Conservation (phyloP, 2,329 filamentous ascomycete species). For the Aureobasidium subglaciale region DNA sequence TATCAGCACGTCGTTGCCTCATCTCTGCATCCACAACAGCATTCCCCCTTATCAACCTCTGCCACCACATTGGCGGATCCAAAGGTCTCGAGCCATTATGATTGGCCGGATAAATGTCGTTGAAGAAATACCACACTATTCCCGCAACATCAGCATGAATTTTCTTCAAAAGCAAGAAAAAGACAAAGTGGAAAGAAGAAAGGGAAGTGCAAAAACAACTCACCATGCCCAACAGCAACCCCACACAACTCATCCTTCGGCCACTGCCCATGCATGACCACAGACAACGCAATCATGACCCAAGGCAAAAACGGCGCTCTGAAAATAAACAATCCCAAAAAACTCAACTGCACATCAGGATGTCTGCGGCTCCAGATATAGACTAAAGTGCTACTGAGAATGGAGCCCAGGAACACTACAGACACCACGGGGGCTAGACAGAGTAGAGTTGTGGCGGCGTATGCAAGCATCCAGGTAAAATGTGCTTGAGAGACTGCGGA, state of each 20-base stretch:
- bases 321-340: conserved; percentile 77
- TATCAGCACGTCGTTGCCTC: background rate
- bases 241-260: conserved; percentile 97
- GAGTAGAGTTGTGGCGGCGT: conserved; percentile 72
- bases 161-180: background rate
- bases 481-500: conserved; percentile 88
- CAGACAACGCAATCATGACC: conserved; percentile 88
- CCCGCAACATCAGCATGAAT: conserved; percentile 6
- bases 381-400: conserved; percentile 84
- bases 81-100: conserved; percentile 78
- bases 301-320: conserved; percentile 91
- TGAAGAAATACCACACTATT: conserved; percentile 91
- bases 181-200: background rate
- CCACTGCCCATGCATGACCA: conserved; percentile 81
- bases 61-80: conserved; percentile 87
- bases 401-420: conserved; percentile 90
- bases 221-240: conserved; percentile 79
- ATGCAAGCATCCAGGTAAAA: conserved; percentile 90
- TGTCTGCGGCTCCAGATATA: conserved; percentile 98
- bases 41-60: conserved; percentile 46
- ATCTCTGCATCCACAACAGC: conserved; percentile 3
- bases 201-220: conserved; percentile 24
- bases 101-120: conserved; percentile 88
- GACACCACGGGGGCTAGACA: conserved; percentile 77
- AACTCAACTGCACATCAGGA: conserved; percentile 78